Base-by-base conservation (phyloP, 164 flowering plant species). In the Warburgia ugandensis region DNA sequence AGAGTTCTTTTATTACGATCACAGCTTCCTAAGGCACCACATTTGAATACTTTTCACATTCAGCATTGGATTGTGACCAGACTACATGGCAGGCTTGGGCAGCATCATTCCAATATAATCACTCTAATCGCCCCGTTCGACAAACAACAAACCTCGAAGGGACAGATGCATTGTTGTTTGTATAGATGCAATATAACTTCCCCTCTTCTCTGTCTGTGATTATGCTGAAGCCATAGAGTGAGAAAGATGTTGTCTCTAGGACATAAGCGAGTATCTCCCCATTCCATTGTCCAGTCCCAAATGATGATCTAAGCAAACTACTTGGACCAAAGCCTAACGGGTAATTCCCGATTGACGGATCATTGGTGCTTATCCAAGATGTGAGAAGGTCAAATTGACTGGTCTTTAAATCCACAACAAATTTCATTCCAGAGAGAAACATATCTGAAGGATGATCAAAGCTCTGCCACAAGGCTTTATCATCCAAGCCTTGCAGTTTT, bases 141-240 rank as follows among this genome's bases (percentile, higher is more conserved):
- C 27, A 6, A 3, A 45, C 0, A 5, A 28, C 22, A 8, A 45
- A 27, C 20, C 49, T 45, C 1, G 49, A n/a, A n/a, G n/a, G n/a
- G n/a, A n/a, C n/a, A n/a, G n/a, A n/a, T 3, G 8, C n/a, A 30
- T 26, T 10, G 0, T 29, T 10, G 16, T 33, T 13, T 1, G 27
- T 1, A 32, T 62, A 67, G 1, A 47, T 67, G 39, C 43, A 58
- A 16, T 67, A 67, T 27, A 33, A 53, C 55, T 41, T 0, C 17
- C 31, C 48, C n/a, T 26, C 31, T 17, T 17, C 6, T 8, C 31
- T 49, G 14, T 49, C 48, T 5, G 23, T 2, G 3, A 58, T 4
- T 12, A 40, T 51, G 28, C 48, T 66, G 56, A 41, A 48, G 29
- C 45, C 27, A 27, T 32, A 57, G 21, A 67, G 11, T 17, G 39